Base-by-base conservation (phyloP, 2,329 filamentous ascomycete genomes). In the Talaromyces sp. region DNA sequence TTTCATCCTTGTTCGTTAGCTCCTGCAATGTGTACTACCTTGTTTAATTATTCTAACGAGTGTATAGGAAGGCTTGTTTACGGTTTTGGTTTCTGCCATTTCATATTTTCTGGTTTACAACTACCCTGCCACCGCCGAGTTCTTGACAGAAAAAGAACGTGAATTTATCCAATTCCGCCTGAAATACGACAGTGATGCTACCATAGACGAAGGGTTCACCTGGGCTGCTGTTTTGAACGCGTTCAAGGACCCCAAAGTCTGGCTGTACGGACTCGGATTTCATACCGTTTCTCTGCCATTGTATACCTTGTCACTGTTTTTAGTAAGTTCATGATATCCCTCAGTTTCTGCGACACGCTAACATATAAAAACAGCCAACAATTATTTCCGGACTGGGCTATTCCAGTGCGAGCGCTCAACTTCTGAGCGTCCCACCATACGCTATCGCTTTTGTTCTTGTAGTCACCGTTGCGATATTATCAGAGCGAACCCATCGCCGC, bases 171-270 rank as follows among this genome's bases (percentile, higher is more conserved):
- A 79, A 1, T 72, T 75, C 0, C 73, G 76, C 62, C 42, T 73
- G n/a, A 70, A 72, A 5, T 66, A 75, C 88, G 0, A 90, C 86
- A 0, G 87, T 5, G 78, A 59, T 30, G 61, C 61, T n/a, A 44
- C 59, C n/a, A 42, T 54, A 31, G 61, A 87, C 55, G 90, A 94
- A 66, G 70, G 76, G 0, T 92, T 93, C 68, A 83, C 77, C 3
- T 93, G 90, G 90, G 72, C 66, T 0, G 86, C 87, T 23, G 89
- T 92, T 0, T 61, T 73, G 28, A 78, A 84, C 18, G 89, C 89
- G 0, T 72, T 91, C 47, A 84, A 80, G 14, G 88, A 93, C 67
- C 83, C 85, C 1, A 91, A 88, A 69, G 87, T 87, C 68, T 91
- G 86, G 87, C 79, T 92, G 0, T 92, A 92, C 65, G 87, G 88